Percentiles rank a stretch among this genome's conserved stretches.
phyloP scores from a whole-genome alignment of 768 basidiomycete species.

The Crassisporium funariophilum region DNA sequence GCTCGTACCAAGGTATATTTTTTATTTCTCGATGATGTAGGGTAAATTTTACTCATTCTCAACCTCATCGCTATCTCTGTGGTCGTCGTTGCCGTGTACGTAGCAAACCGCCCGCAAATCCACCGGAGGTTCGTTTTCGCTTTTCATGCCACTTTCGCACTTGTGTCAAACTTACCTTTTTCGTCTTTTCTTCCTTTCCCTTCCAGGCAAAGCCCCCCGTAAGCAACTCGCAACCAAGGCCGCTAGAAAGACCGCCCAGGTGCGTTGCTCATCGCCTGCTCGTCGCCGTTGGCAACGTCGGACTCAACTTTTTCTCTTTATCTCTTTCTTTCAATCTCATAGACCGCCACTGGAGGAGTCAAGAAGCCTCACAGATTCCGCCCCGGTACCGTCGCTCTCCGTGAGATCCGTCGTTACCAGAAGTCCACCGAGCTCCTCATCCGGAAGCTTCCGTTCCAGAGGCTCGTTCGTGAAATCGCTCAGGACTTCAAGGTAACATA shows the following conservation, averaged over 20 bases:
- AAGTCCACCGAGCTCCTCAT: slow-evolving; percentile 99
- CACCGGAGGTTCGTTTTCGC: slow-evolving; percentile 83
- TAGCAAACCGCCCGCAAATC: slow-evolving; percentile 99
- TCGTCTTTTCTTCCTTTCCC: slow-evolving; percentile 23
- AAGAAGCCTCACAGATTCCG: slow-evolving; percentile 99
- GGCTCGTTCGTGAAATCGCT: slow-evolving; percentile 96
- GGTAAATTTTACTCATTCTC: slow-evolving; percentile 22
- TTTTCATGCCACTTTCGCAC: slow-evolving; percentile 14
- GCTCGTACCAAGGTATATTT: slow-evolving; percentile 81
- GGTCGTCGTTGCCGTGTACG: slow-evolving; percentile 32
- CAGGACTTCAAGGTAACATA: slow-evolving; percentile 87
- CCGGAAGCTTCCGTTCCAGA: slow-evolving; percentile 99
- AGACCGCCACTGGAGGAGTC: slow-evolving; percentile 92
- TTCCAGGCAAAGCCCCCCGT: slow-evolving; percentile 82
- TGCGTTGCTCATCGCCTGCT: slow-evolving; percentile 47
- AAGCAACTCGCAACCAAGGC: slow-evolving; percentile 97
- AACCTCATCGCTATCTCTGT: slow-evolving; percentile 32
- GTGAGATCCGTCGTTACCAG: slow-evolving; percentile 98
- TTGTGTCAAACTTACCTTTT: slow-evolving; percentile 6
- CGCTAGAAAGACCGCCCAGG: slow-evolving; percentile 84
- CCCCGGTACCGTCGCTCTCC: slow-evolving; percentile 97
- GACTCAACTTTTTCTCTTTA: slow-evolving; percentile 13
- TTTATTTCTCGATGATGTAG: slow-evolving; percentile 11
- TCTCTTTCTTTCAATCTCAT: slow-evolving; percentile 17
- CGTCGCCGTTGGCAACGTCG: slow-evolving; percentile 28